Evolutionary conservation across 257 asterid species (phyloP).

Genomic region (Anisodus acutangulus): DNA sequence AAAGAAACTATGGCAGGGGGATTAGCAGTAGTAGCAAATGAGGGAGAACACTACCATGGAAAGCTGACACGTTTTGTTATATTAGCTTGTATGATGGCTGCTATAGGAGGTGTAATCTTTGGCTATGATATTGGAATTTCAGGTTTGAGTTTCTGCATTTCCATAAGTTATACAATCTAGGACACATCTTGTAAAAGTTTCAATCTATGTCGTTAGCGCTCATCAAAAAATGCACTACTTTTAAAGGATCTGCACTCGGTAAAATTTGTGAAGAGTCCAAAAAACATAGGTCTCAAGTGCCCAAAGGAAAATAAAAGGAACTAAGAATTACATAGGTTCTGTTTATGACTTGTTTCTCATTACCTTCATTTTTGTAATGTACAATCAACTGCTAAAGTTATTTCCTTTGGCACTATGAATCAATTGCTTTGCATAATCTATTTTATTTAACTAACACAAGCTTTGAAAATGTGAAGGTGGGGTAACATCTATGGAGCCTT

Average conservation of each 20-base stretch:
- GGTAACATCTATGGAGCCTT: constrained; percentile 84
- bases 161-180: neutral
- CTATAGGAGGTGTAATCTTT: constrained; percentile 81
- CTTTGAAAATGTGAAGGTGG: constrained; percentile 57
- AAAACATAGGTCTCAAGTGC: no score
- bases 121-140: constrained; percentile 93
- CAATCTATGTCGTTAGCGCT: neutral
- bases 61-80: constrained; percentile 62
- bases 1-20: constrained; percentile 59
- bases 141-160: constrained; percentile 44
- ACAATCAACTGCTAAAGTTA: neutral
- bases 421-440: constrained; percentile 9
- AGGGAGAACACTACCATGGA: constrained; percentile 56
- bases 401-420: neutral
- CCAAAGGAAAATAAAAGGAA: neutral
- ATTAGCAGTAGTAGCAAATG: constrained; percentile 38
- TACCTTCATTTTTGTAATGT: neutral
- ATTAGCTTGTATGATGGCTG: constrained; percentile 73
- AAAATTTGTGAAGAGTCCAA: no score
- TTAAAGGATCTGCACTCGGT: no score
- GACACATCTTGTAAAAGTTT: neutral
- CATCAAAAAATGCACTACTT: no score
- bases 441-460: neutral
- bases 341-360: neutral
- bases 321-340: no score